Conservation (phyloP, 2,329 filamentous ascomycete genomes). For the Fusarium lateritium region DNA sequence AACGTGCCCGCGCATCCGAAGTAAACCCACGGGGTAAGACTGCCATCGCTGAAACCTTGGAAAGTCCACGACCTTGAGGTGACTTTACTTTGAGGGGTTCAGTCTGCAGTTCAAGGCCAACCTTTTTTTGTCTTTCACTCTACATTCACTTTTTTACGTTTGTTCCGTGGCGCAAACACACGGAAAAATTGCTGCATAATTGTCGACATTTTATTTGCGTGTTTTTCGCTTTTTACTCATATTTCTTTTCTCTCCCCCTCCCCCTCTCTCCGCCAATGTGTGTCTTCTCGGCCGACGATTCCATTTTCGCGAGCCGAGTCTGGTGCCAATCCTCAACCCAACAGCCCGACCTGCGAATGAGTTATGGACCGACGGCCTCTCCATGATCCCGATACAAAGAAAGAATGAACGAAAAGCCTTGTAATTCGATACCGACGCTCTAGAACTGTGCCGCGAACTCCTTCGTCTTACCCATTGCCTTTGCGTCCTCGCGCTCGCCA, state of each 20-base stretch:
- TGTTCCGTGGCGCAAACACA: slow-evolving; percentile 36
- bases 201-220: slow-evolving; percentile 19
- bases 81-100: slow-evolving; percentile 23
- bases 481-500: slow-evolving; percentile 26
- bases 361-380: slow-evolving; percentile 54
- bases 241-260: slow-evolving; percentile 6
- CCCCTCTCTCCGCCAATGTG: slow-evolving; percentile 54
- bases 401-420: slow-evolving; percentile 54
- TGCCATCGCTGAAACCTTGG: slow-evolving; percentile 14
- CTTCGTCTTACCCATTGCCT: slow-evolving; percentile 34
- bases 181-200: slow-evolving; percentile 21
- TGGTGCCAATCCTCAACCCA: slow-evolving; percentile 44
- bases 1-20: slow-evolving; percentile 22
- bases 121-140: slow-evolving; percentile 20
- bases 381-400: slow-evolving; percentile 49
- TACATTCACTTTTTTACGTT: slow-evolving; percentile 23
- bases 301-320: slow-evolving; percentile 56
- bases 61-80: slow-evolving; percentile 13
- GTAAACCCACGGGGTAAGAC: slow-evolving; percentile 31
- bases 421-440: slow-evolving; percentile 45
- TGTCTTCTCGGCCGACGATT: slow-evolving; percentile 54
- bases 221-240: slow-evolving; percentile 14
- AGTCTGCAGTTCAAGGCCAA: slow-evolving; percentile 1
- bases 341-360: slow-evolving; percentile 48
- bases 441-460: slow-evolving; percentile 38